Evolutionary conservation across 805 yeast species (phyloP).

Genomic region (Phaffomyces opuntiae): DNA sequence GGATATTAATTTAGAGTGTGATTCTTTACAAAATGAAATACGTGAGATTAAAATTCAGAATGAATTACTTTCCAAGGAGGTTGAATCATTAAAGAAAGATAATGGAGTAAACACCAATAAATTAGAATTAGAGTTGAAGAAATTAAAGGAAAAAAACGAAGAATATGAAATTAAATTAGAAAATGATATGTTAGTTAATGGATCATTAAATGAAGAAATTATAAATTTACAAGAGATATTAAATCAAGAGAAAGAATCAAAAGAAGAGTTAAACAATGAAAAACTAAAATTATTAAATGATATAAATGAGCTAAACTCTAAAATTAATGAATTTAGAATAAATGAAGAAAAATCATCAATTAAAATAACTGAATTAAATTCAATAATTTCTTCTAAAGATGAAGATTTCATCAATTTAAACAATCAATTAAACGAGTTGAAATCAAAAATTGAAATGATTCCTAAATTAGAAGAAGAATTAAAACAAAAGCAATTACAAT

Average conservation of each 20-base stretch:
- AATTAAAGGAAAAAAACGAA: slow-evolving; percentile 32
- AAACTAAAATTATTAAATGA: neutral
- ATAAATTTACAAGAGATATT: slow-evolving; percentile 20
- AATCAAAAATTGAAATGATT: slow-evolving; percentile 7
- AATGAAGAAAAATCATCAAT: neutral
- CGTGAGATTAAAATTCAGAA: slow-evolving; percentile 30
- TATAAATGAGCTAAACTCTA: slow-evolving; percentile 13
- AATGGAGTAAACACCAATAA: neutral
- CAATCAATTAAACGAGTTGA: neutral
- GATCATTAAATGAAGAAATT: slow-evolving; percentile 33
- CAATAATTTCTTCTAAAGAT: neutral
- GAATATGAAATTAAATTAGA: slow-evolving; percentile 30
- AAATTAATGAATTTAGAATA: slow-evolving; percentile 4
- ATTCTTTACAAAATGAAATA: slow-evolving; percentile 3
- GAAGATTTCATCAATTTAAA: neutral
- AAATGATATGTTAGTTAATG: slow-evolving; percentile 27
- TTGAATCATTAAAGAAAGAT: slow-evolving; percentile 38
- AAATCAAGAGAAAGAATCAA: neutral
- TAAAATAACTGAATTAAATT: neutral
- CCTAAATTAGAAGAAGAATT: slow-evolving; percentile 43
- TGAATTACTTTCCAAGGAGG: slow-evolving; percentile 43
- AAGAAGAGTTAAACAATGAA: neutral
- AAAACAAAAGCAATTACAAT: slow-evolving; percentile 64
- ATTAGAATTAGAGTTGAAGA: slow-evolving; percentile 33
- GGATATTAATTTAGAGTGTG: slow-evolving; percentile 5